Base-by-base conservation (phyloP, 1,139 yeast genomes). In the Taphrina pruni region DNA sequence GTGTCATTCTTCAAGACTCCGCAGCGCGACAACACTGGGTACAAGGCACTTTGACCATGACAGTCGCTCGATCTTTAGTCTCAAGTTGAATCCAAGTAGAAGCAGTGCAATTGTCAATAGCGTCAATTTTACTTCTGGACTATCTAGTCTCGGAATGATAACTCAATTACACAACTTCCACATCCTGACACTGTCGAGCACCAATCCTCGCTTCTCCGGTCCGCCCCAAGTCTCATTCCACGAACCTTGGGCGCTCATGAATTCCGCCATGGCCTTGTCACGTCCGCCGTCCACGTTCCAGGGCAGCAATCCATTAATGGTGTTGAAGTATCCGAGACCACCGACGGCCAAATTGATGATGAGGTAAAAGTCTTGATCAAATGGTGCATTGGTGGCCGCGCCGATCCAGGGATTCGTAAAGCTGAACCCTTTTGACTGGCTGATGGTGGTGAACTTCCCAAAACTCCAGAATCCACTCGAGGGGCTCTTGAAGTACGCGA, bases 281-380 rank as follows among this genome's bases (percentile, higher is more conserved):
- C 69, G 64, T 39, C 70, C 62, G 9, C 70, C 60, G 32, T 60
- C 69, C 54, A 70, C 60, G 32, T 55, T 65, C 73, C 73, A 72
- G 8, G 73, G 73, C 68, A 70, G 57, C 17, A 48, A 39, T 12
- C 71, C 72, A 20, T 55, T 57, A 48, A 57, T 50, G 36, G 71
- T 71, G 21, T 65, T 52, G 50, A 72, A 72, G 58, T 55, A 72
- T 6, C 72, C 73, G 11, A 70, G 66, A 35, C 72, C 73, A 36
- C 73, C 73, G n/a, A 71, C 72, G 5, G 72, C 73, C n/a, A 72
- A 70, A 60, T 72, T 71, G 48, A 72, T 41, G 41, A 72, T 70
- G 45, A 72, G 55, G 55, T 68, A 71, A 26, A 72, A 72, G 11
- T 70, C 72, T 48, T 71, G 73, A 57, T 72, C 72, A 32, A 72